Conservation (phyloP, 169 alveolate genomes). For the Toxoplasma gondii region DNA sequence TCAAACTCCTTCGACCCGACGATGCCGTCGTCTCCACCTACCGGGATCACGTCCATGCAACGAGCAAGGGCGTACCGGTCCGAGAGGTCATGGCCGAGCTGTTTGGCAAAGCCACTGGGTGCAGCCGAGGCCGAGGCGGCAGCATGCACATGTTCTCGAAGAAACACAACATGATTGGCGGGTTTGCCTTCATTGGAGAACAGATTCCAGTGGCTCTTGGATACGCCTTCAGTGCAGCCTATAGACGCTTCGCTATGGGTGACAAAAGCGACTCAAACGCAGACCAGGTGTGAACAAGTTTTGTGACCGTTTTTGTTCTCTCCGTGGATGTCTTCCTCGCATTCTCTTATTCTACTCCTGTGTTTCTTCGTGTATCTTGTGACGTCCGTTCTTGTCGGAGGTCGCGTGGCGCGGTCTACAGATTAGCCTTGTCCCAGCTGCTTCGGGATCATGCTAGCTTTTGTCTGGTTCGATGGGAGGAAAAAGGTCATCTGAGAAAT, state of each 20-base stretch:
- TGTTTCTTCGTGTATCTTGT: no score
- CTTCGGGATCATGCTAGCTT: no score
- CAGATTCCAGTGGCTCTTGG: constrained; percentile 82
- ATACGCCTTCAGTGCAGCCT: constrained; percentile 74
- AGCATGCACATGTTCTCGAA: constrained; percentile 91
- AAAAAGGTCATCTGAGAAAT: no score
- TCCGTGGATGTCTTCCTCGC: no score
- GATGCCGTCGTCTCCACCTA: constrained; percentile 88
- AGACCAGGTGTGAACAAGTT: neutral
- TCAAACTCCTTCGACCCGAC: constrained; percentile 81
- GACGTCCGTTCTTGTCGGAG: no score
- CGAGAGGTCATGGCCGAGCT: constrained; percentile 86
- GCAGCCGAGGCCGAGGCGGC: constrained; percentile 90
- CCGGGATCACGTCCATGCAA: constrained; percentile 89
- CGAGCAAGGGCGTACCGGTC: constrained; percentile 86
- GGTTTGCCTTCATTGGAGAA: constrained; percentile 91
- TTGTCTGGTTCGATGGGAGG: no score
- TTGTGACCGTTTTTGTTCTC: no score
- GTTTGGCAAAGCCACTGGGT: constrained; percentile 86
- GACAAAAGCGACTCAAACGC: neutral
- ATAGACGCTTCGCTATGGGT: constrained; percentile 60
- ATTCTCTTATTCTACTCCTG: no score
- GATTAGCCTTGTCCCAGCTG: no score
- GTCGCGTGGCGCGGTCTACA: no score
- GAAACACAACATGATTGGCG: constrained; percentile 84